These are phyloP conservation scores for Podospora pseudocomata DNA, from an alignment of 495 filamentous ascomycete genomes.

Conservation along the genomic window DNA sequence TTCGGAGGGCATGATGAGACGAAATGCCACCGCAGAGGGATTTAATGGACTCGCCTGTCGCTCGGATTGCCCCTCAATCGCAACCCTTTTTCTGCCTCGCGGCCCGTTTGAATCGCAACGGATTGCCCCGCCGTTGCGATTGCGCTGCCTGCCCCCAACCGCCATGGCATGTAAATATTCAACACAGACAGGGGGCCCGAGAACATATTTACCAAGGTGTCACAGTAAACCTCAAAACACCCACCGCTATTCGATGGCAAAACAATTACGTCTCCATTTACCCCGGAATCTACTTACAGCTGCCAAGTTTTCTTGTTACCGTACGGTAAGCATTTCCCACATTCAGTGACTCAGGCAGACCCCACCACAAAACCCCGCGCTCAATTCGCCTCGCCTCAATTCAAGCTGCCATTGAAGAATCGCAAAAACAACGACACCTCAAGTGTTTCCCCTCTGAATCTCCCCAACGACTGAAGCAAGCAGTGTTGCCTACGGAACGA, in stretches of 20 bases:
- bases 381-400: not conserved
- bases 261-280: not conserved
- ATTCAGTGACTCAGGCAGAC: constrained; percentile 1
- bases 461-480: constrained; percentile 9
- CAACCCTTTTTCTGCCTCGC: not conserved
- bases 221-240: not conserved
- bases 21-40: not conserved
- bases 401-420: not conserved
- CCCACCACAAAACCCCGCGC: constrained; percentile 6
- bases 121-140: not conserved
- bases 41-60: not conserved
- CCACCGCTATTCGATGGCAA: not conserved
- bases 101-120: not conserved
- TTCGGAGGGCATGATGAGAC: not conserved
- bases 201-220: not conserved
- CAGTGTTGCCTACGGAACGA: constrained; percentile 16
- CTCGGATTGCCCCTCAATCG: not conserved
- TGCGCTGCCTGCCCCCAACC: not conserved
- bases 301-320: not conserved
- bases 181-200: not conserved
- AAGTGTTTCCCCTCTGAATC: constrained; percentile 18
- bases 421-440: not conserved
- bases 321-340: not conserved
- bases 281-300: not conserved
- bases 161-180: not conserved